Conservation (phyloP, 495 filamentous ascomycete genomes). For the Tuber magnatum region DNA sequence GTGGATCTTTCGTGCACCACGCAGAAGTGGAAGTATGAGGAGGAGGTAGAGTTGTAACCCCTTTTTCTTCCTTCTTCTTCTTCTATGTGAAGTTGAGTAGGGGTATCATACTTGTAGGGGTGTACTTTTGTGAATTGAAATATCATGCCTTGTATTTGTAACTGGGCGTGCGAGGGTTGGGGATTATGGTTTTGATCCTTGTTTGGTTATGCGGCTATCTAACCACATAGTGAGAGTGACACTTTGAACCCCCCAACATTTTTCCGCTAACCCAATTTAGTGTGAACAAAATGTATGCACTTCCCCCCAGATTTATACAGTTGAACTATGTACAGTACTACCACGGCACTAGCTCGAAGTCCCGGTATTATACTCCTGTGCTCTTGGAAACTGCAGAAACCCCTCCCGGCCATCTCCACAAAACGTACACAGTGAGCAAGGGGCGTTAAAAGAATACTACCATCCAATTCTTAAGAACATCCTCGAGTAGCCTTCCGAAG, state of each 20-base stretch:
- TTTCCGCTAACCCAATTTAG: not conserved
- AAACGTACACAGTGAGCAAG: no score
- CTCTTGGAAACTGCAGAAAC: no score
- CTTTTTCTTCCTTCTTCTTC: not conserved
- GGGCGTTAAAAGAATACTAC: no score
- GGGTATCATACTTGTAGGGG: not conserved
- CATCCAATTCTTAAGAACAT: no score
- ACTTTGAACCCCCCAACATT: not conserved
- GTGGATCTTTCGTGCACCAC: slow-evolving; percentile 25
- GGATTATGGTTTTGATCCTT: not conserved
- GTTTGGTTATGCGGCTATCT: not conserved
- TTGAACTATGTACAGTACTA: no score
- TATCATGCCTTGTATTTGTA: not conserved
- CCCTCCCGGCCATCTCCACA: no score
- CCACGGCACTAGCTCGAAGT: no score
- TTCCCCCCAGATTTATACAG: no score
- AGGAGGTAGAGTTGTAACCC: slow-evolving; percentile 33
- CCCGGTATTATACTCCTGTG: no score
- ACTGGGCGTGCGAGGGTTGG: not conserved
- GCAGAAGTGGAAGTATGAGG: slow-evolving; percentile 26
- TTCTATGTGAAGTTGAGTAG: not conserved
- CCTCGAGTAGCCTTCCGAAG: no score
- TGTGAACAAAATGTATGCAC: not conserved
- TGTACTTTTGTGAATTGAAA: not conserved
- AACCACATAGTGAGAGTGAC: not conserved